Conservation (phyloP, 306 rosid genomes). For the Albizia julibrissin region DNA sequence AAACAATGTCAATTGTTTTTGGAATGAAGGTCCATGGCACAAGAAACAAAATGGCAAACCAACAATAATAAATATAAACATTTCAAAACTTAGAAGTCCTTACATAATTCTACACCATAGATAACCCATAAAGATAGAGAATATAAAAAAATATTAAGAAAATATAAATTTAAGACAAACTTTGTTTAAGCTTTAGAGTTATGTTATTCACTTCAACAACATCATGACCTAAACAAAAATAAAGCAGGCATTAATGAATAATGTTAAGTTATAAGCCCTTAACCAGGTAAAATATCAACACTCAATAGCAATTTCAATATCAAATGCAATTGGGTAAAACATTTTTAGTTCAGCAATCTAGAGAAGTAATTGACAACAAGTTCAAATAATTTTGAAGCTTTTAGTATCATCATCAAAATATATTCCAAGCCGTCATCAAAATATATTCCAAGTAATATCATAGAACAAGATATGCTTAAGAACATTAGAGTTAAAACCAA, state of each 20-base stretch:
- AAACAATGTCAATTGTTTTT: too few relatives aligned
- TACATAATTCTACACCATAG: not conserved
- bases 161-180: not conserved
- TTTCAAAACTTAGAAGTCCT: slow-evolving; percentile 13
- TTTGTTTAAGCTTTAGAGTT: not conserved
- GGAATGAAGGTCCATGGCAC: too few relatives aligned
- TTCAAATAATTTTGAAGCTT: not conserved
- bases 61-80: not conserved
- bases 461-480: not conserved
- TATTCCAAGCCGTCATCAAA: not conserved
- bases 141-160: not conserved
- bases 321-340: not conserved
- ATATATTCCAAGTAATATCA: not conserved
- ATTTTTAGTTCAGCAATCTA: not conserved
- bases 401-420: too few relatives aligned
- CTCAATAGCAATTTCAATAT: not conserved
- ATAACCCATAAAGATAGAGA: not conserved
- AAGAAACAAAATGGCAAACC: not conserved
- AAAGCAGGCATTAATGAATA: not conserved
- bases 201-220: not conserved
- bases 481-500: slow-evolving; percentile 10
- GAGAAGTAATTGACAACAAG: not conserved
- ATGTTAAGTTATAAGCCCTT: not conserved
- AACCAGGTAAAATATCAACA: not conserved
- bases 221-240: not conserved